These are phyloP conservation scores for Aspergillus saccharolyticus DNA, from an alignment of 495 filamentous ascomycete species.

Conservation along the genomic window DNA sequence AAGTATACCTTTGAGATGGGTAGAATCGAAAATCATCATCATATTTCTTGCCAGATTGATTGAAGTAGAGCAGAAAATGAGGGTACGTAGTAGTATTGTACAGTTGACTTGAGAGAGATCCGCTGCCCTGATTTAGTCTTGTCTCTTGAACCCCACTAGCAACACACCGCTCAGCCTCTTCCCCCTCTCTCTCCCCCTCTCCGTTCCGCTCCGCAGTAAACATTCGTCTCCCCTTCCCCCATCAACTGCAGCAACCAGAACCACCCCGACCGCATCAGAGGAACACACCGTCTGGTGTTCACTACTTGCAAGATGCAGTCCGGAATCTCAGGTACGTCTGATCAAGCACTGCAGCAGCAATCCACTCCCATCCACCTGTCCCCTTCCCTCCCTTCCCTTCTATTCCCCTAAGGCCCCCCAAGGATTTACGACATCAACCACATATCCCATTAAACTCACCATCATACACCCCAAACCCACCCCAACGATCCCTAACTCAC, in stretches of 20 bases:
- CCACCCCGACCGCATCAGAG: background rate
- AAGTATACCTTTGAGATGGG: background rate
- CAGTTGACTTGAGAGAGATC: no score
- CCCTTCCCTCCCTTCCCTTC: background rate
- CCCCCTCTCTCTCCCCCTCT: constrained; percentile 3
- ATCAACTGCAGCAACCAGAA: background rate
- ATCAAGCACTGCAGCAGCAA: background rate
- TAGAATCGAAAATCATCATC: background rate
- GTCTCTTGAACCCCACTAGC: constrained; percentile 1
- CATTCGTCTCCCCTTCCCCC: background rate
- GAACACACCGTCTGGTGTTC: constrained; percentile 1
- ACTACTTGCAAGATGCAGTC: constrained; percentile 67
- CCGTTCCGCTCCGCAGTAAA: constrained; percentile 6
- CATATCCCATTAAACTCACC: no score
- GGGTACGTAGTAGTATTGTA: background rate
- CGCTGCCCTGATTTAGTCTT: background rate
- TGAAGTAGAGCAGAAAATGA: no score
- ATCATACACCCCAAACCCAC: background rate
- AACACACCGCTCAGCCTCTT: constrained; percentile 16
- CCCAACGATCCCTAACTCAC: background rate
- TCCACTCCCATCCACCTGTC: background rate
- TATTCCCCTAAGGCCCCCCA: no score
- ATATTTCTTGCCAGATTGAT: no score
- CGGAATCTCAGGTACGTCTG: constrained; percentile 67
- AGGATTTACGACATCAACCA: constrained; percentile 1